Base-by-base conservation (phyloP, 495 filamentous ascomycete genomes). In the Bryoglossum gracile region DNA sequence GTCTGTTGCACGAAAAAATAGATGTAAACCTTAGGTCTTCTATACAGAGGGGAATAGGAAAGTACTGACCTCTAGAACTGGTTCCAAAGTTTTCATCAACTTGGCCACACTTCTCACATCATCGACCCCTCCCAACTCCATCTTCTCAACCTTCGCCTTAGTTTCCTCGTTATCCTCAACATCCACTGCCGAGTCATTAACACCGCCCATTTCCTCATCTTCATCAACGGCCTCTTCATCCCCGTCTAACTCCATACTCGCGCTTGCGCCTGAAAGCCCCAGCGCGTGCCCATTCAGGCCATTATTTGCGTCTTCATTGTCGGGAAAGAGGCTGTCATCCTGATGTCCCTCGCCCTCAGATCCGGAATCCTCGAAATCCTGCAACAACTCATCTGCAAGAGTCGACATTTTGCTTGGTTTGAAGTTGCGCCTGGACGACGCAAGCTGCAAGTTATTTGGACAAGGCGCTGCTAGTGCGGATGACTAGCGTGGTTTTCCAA, bases 351-450 rank as follows among this genome's bases (percentile, higher is more conserved):
- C 78, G 30, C 67, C 70, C 47, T 82, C 77, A 40, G 77, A 79
- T 28, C 80, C 76, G 1, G 80, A 80, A 51, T 82, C 87, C 52
- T 89, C 91, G 55, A 97, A 95, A 65, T 97, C 94, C 53, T 89
- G 85, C 38, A 94, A 76, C 17, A 92, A 71, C 58, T 92, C 87
- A 51, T 89, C 86, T 37, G 81, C 86, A 46, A 89, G 69, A 22
- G 84, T 88, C 62, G 86, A 79, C 86, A 89, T 89, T 35, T 42
- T 60, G 50, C 8, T 11, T 43, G 5, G 33, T n/a, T n/a, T n/a
- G n/a, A n/a, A n/a, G n/a, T n/a, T n/a, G n/a, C n/a, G n/a, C n/a
- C n/a, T n/a, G n/a, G n/a, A n/a, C n/a, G n/a, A n/a, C n/a, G n/a
- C n/a, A n/a, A n/a, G n/a, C n/a, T n/a, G n/a, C n/a, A n/a, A n/a